Conservation (phyloP, 768 basidiomycete species). For the Tricholoma sp. region DNA sequence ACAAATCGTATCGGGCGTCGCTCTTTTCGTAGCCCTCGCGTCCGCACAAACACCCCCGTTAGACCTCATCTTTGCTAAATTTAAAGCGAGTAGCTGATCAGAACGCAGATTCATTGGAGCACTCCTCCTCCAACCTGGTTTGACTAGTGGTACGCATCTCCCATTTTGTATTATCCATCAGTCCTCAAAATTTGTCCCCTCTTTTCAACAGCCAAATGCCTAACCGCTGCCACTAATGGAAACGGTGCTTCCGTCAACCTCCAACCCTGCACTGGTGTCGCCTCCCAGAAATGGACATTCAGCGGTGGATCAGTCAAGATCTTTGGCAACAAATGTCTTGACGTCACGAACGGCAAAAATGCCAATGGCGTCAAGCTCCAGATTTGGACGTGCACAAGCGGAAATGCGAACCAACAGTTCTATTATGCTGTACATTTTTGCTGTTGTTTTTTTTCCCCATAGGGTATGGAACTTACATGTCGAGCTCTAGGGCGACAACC, state of each 20-base stretch:
- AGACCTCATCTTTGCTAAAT: neutral
- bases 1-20: constrained; percentile 10
- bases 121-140: constrained; percentile 39
- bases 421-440: constrained; percentile 34
- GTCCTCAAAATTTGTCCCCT: neutral
- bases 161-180: neutral
- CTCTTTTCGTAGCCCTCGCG: constrained; percentile 15
- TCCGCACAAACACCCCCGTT: constrained; percentile 26
- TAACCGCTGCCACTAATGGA: constrained; percentile 45
- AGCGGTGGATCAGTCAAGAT: constrained; percentile 34
- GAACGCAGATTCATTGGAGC: constrained; percentile 34
- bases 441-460: too few species aligned
- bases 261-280: constrained; percentile 38
- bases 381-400: constrained; percentile 41
- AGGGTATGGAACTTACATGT: neutral
- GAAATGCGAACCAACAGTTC: constrained; percentile 41
- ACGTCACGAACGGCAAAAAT: constrained; percentile 37
- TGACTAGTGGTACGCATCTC: constrained; percentile 31
- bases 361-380: constrained; percentile 44
- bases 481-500: constrained; percentile 26
- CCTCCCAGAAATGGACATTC: constrained; percentile 48
- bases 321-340: constrained; percentile 46
- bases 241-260: constrained; percentile 45
- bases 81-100: neutral
- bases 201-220: constrained; percentile 36